These are phyloP conservation scores for Vicia faba DNA, from an alignment of 306 rosid species.

Conservation along the genomic window DNA sequence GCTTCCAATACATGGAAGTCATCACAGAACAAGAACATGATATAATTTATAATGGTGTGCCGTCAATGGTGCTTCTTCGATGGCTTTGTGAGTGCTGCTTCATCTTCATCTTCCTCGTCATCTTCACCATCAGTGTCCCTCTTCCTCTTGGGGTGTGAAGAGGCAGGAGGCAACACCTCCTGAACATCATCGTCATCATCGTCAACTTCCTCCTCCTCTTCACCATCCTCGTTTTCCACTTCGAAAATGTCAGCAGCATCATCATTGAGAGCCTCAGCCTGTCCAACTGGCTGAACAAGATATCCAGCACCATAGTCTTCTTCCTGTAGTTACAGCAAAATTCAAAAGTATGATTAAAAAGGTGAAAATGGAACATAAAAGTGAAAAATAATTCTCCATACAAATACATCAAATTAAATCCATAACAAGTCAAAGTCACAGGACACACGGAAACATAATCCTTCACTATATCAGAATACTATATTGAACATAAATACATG, in stretches of 20 bases:
- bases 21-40: slow-evolving; percentile 44
- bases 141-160: slow-evolving; percentile 75
- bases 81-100: slow-evolving; percentile 59
- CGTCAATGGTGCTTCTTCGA: slow-evolving; percentile 68
- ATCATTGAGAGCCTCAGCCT: slow-evolving; percentile 55
- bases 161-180: slow-evolving; percentile 60
- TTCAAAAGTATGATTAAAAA: background rate
- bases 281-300: slow-evolving; percentile 82
- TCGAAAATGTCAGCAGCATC: slow-evolving; percentile 53
- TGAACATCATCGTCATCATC: slow-evolving; percentile 49
- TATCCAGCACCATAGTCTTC: slow-evolving; percentile 81
- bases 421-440: background rate
- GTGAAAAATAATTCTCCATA: background rate
- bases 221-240: slow-evolving; percentile 54
- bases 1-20: slow-evolving; percentile 54
- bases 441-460: background rate
- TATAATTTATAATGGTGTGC: slow-evolving; percentile 34
- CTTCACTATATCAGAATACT: background rate
- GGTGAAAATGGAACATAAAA: background rate
- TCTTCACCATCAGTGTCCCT: slow-evolving; percentile 50
- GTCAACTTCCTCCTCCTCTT: slow-evolving; percentile 58
- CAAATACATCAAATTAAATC: background rate
- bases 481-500: background rate
- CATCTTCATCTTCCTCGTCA: slow-evolving; percentile 46
- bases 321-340: slow-evolving; percentile 57